phyloP scores from a whole-genome alignment of 176 grass and related monocot genomes.

The Oryza officinalis region DNA sequence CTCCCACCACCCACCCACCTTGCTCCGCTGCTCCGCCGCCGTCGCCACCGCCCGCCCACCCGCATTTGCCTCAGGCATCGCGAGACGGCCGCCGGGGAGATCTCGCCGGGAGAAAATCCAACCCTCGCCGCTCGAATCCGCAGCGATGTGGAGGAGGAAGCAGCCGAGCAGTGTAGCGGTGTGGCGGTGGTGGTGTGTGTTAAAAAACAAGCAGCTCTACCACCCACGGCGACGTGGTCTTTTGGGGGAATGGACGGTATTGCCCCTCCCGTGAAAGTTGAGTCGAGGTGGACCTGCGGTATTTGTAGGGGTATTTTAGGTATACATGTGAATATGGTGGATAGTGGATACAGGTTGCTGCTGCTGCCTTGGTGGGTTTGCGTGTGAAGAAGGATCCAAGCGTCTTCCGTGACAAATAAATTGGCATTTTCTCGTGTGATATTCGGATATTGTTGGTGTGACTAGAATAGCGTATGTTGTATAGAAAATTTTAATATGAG shows the following conservation, averaged over 20 bases:
- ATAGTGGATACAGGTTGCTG: too few relatives aligned
- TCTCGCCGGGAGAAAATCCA: not conserved
- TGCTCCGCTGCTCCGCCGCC: slow-evolving; percentile 41
- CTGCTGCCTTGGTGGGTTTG: slow-evolving; percentile 17
- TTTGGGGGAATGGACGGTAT: not conserved
- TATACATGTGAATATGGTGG: not conserved
- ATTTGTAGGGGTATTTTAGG: not conserved
- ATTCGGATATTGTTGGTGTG: not conserved
- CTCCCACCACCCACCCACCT: slow-evolving; percentile 8
- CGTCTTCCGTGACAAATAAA: not conserved
- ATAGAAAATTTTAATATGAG: too few relatives aligned
- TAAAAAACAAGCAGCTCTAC: not conserved
- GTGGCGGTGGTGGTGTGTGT: not conserved
- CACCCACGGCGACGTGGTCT: not conserved
- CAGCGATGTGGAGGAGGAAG: not conserved
- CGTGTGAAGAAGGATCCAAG: not conserved
- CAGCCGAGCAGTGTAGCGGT: not conserved
- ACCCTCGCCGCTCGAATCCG: slow-evolving; percentile 8
- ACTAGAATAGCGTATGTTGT: not conserved
- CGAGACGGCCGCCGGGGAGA: not conserved
- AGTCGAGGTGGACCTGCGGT: not conserved
- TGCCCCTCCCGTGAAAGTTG: not conserved
- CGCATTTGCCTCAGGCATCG: slow-evolving; percentile 57
- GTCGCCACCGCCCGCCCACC: slow-evolving; percentile 21
- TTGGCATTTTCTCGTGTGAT: not conserved